Base-by-base conservation (phyloP, 139 green algal species). In the Deuterostichococcus epilithicus region DNA sequence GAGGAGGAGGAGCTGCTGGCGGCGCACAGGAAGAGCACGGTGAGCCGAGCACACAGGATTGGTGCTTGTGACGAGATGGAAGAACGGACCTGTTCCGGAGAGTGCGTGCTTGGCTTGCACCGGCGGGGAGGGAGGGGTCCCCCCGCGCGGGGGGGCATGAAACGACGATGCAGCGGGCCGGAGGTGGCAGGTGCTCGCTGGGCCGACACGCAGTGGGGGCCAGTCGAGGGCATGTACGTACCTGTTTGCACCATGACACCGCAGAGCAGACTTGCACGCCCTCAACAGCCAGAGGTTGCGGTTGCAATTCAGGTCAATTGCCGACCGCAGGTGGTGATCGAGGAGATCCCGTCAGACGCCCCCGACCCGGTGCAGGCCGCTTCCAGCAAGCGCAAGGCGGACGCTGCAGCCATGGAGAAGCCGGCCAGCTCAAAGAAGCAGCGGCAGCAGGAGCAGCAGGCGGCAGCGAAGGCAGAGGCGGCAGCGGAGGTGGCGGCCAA, bases 371-470 rank as follows among this genome's bases (percentile, higher is more conserved):
- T 20, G 28, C 18, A 63, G 52, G 52, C 52, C 3, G 39, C 70
- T 13, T 20, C 42, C 25, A 32, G 78, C 70, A 81, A 78, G 71
- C 70, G 76, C 39, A 81, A 81, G 65, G 63, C 78, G 13, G 76
- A 76, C 32, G 59, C 34, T 20, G 34, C 63, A 2, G 32, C 60
- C 1, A 63, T 63, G 52, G 52, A 63, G 52, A 25, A 28, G 52
- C 52, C 52, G 52, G 18, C 26, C 18, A 63, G 52, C 52, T 30
- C 18, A 10, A 71, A 72, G 67, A 36, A 76, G 73, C 13, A 76
- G 78, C 6, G 63, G 74, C 35, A 77, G 72, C 52, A 28, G 18
- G 13, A 63, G 52, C 52, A 63, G 52, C 13, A 63, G 52, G 18
- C 26, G 52, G 52, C 26, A 5, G 10, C 8, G 52, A 13, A 63